Evolutionary conservation across 805 yeast genomes (phyloP).

Genomic region (Kurtzmaniella cleridarum): DNA sequence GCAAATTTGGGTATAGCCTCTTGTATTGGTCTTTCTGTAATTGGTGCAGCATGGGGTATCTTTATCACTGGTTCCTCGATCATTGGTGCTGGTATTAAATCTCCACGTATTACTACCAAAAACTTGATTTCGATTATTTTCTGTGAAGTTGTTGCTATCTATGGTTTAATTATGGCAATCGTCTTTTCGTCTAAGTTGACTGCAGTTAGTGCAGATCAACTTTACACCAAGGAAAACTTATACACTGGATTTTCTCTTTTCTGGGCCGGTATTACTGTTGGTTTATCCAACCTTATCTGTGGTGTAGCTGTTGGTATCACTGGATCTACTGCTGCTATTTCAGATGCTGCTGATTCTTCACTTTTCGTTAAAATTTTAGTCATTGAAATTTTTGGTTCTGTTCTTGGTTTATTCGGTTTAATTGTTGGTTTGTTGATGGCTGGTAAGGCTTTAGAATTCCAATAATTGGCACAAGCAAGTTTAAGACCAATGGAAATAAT

Average conservation of each 20-base stretch:
- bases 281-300: constrained; percentile 86
- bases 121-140: constrained; percentile 94
- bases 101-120: constrained; percentile 96
- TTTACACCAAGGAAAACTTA: constrained; percentile 76
- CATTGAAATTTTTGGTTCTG: constrained; percentile 95
- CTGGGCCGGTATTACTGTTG: constrained; percentile 98
- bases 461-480: constrained; percentile 27
- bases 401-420: constrained; percentile 90
- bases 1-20: constrained; percentile 83
- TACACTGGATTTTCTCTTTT: constrained; percentile 93
- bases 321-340: constrained; percentile 97
- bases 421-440: constrained; percentile 98
- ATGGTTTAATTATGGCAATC: constrained; percentile 95
- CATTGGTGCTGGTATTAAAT: constrained; percentile 96
- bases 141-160: constrained; percentile 98
- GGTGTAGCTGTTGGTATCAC: constrained; percentile 97
- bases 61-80: constrained; percentile 92
- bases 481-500: no score
- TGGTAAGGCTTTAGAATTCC: constrained; percentile 86
- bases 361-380: constrained; percentile 93
- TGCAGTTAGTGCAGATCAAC: constrained; percentile 55
- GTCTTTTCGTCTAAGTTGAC: constrained; percentile 88
- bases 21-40: constrained; percentile 90
- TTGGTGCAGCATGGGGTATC: constrained; percentile 99
- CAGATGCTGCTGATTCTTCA: constrained; percentile 96